Conservation (phyloP, 352 stramenopile genomes). For the Detonula confervacea region DNA sequence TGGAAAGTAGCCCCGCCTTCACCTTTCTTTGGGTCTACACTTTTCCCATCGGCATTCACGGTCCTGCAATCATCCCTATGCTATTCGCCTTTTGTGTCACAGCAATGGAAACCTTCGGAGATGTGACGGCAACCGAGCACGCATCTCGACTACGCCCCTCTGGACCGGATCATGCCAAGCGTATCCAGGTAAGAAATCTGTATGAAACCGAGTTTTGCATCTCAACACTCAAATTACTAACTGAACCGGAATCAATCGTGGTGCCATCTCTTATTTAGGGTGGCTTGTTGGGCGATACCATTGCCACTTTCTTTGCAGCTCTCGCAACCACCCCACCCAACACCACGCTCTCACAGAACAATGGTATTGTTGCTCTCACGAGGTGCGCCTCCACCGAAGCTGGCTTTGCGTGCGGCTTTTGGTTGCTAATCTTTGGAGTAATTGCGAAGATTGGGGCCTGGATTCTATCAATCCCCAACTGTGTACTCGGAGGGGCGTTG, state of each 20-base stretch:
- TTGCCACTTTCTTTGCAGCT: slow-evolving; percentile 72
- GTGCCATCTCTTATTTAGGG: no score
- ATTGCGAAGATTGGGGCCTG: slow-evolving; percentile 77
- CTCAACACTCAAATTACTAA: slow-evolving; percentile 58
- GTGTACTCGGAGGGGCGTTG: slow-evolving; percentile 80
- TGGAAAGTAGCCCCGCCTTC: slow-evolving; percentile 51
- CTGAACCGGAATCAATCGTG: slow-evolving; percentile 65
- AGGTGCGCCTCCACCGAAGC: slow-evolving; percentile 76
- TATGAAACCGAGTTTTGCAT: no score
- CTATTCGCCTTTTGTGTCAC: slow-evolving; percentile 73
- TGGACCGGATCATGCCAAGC: no score
- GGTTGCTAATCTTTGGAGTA: slow-evolving; percentile 80
- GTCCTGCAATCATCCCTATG: slow-evolving; percentile 65
- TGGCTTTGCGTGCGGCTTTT: slow-evolving; percentile 67
- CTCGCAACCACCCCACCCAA: slow-evolving; percentile 80
- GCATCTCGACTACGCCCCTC: no score
- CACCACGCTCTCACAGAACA: slow-evolving; percentile 85
- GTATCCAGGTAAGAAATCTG: no score
- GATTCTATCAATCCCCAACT: slow-evolving; percentile 82
- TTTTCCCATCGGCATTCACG: slow-evolving; percentile 73
- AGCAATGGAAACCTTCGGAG: slow-evolving; percentile 80
- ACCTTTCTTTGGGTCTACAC: slow-evolving; percentile 76
- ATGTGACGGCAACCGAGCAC: slow-evolving; percentile 76
- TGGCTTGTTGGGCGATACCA: slow-evolving; percentile 67
- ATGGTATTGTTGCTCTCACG: slow-evolving; percentile 81